Conservation (phyloP, 2,329 filamentous ascomycete species). For the Aspergillus sp. region DNA sequence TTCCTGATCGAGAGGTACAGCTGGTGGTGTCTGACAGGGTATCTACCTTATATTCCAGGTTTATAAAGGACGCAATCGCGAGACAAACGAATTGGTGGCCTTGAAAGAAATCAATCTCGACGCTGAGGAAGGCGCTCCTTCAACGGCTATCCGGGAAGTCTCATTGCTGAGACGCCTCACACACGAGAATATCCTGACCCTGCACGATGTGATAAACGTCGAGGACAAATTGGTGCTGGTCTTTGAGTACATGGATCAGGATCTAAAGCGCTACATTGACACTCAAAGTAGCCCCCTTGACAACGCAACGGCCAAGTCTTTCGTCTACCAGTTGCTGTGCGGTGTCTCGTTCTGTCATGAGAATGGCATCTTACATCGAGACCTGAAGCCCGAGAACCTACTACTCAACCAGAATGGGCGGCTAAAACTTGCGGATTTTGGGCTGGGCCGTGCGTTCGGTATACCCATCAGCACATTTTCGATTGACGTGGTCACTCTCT, state of each 20-base stretch:
- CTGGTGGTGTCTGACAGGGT: not conserved
- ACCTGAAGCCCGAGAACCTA: slow-evolving; percentile 92
- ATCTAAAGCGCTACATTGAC: slow-evolving; percentile 98
- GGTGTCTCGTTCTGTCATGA: slow-evolving; percentile 97
- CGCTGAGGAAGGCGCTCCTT: slow-evolving; percentile 86
- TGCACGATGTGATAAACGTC: slow-evolving; percentile 97
- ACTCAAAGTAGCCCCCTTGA: slow-evolving; percentile 83
- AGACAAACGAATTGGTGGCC: not conserved
- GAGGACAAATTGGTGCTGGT: slow-evolving; percentile 99
- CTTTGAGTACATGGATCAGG: slow-evolving; percentile 97
- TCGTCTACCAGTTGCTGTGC: slow-evolving; percentile 94
- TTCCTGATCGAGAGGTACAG: not conserved
- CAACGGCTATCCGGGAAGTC: slow-evolving; percentile 94
- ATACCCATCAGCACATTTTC: slow-evolving; percentile 97
- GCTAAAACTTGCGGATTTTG: slow-evolving; percentile 90
- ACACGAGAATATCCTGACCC: slow-evolving; percentile 92
- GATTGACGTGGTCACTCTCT: slow-evolving; percentile 92
- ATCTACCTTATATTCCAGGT: not conserved
- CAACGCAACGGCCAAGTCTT: slow-evolving; percentile 87
- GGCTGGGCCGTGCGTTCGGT: slow-evolving; percentile 86
- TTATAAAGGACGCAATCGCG: not conserved
- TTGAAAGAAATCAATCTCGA: not conserved
- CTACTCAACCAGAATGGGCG: slow-evolving; percentile 87
- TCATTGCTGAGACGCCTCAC: slow-evolving; percentile 98
- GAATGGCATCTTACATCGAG: slow-evolving; percentile 89